Evolutionary conservation across 1,284 basidiomycete species (phyloP), one percentile per base, ranked within the genome.

Genomic region (Apiotrichum sp.): DNA sequence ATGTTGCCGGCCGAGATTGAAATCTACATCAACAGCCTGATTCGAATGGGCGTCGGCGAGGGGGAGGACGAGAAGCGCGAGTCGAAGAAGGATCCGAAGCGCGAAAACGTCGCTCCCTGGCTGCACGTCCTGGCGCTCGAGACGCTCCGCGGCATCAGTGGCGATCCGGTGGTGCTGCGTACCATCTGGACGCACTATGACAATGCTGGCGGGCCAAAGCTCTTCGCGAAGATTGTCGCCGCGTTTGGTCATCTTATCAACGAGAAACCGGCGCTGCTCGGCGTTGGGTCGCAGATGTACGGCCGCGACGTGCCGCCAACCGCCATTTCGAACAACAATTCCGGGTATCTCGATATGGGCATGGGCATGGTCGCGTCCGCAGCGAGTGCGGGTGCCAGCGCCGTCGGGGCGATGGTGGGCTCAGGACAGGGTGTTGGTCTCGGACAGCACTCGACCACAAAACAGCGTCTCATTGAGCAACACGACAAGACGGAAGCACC

Each of bases 401-500:
- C 84, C 9, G 83, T 88, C 10, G 84, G 84, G 0, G 85, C 85
- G 8, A 85, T 86, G 79, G 85, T 87, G 60, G 83, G 82, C 0
- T 76, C 81, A 1, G 83, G 82, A 1, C 43, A 48, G 4, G 65
- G 63, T 1, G 78, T 79, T 4, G 87, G 88, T 0, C 72, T 93
- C 62, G 89, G 87, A 54, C 68, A 83, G 14, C 83, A 86, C 0
- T 88, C 87, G 3, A 80, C 84, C 0, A 87, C 92, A 85, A 93
- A 91, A 71, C 72, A 93, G 35, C 88, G 89, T 71, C 89, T 89
- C 86, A 95, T 97, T 65, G 93, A 97, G 69, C 93, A 96, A 71
- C 83, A 95, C 14, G 93, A 97, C 78, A 96, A 98, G 75, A 86
- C 90, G 0, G 96, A 98, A 66, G 85, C 93, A 0, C 96, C 96